Percentiles rank a stretch among this genome's conserved stretches.
phyloP scores from a whole-genome alignment of 75 land plant genomes.

The Selaginella moellendorffii region DNA sequence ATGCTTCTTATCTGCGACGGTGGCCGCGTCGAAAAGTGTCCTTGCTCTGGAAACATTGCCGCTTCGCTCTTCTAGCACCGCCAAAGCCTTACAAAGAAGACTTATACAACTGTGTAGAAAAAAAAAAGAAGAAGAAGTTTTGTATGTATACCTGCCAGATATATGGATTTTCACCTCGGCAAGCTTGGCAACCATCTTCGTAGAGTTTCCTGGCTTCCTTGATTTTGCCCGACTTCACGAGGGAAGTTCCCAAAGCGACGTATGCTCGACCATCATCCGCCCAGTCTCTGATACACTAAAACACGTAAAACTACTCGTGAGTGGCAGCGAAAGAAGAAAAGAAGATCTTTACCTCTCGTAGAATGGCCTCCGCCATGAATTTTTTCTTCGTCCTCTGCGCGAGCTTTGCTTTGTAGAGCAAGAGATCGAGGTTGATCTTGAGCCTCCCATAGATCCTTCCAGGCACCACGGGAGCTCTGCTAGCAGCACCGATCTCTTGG shows the following conservation, averaged over 20 bases:
- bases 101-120: not conserved
- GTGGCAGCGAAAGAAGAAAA: too few relatives aligned
- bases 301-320: not conserved
- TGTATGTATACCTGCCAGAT: constrained; percentile 79
- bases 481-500: not conserved
- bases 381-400: constrained; percentile 9
- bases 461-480: constrained; percentile 6
- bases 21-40: not conserved
- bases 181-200: constrained; percentile 84
- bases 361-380: constrained; percentile 14
- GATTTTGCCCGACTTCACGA: constrained; percentile 41
- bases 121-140: not conserved
- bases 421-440: constrained; percentile 21
- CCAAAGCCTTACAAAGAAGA: constrained; percentile 58
- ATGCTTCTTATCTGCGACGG: constrained; percentile 1
- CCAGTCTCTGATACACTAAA: constrained; percentile 75
- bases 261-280: constrained; percentile 88
- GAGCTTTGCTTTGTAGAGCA: constrained; percentile 17
- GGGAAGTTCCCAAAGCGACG: constrained; percentile 58
- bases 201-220: constrained; percentile 62
- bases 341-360: constrained; percentile 14
- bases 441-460: constrained; percentile 14
- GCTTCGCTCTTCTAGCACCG: constrained; percentile 56
- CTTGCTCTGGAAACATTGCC: constrained; percentile 45
- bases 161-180: constrained; percentile 87